phyloP scores from a whole-genome alignment of 495 filamentous ascomycete species.

The Amniculicola lignicola region DNA sequence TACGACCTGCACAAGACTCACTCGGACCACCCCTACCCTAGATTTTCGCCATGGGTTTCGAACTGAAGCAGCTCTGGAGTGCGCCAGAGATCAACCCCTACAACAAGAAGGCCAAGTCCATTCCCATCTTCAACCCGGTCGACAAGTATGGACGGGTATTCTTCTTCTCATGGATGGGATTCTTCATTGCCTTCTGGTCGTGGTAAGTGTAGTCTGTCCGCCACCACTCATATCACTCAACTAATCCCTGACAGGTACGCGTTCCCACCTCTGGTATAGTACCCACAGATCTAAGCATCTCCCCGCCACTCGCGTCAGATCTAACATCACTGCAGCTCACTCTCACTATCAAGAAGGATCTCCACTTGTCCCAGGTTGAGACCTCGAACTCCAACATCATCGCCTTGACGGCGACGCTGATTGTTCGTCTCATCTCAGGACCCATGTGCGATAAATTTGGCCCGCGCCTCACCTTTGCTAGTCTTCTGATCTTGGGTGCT shows the following conservation, averaged over 20 bases:
- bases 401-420: constrained; percentile 74
- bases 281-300: neutral
- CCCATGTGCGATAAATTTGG: constrained; percentile 83
- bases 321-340: constrained; percentile 29
- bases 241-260: constrained; percentile 39
- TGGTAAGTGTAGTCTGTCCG: constrained; percentile 49
- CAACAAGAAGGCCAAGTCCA: constrained; percentile 41
- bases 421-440: constrained; percentile 78
- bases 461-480: constrained; percentile 76
- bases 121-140: constrained; percentile 33
- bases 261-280: constrained; percentile 41
- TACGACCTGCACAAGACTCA: neutral
- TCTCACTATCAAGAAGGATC: constrained; percentile 54
- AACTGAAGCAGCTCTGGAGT: constrained; percentile 31
- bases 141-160: constrained; percentile 36
- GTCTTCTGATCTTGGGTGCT: constrained; percentile 66
- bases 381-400: constrained; percentile 91
- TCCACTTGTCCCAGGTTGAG: constrained; percentile 65
- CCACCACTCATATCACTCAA: neutral
- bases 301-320: neutral
- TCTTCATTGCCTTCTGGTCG: constrained; percentile 92
- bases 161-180: constrained; percentile 52
- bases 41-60: constrained; percentile 24
- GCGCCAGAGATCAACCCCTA: constrained; percentile 45
- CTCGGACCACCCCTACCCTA: neutral